These are phyloP conservation scores for Cornus kousa DNA, from an alignment of 148 eudicot species.

Conservation along the genomic window DNA sequence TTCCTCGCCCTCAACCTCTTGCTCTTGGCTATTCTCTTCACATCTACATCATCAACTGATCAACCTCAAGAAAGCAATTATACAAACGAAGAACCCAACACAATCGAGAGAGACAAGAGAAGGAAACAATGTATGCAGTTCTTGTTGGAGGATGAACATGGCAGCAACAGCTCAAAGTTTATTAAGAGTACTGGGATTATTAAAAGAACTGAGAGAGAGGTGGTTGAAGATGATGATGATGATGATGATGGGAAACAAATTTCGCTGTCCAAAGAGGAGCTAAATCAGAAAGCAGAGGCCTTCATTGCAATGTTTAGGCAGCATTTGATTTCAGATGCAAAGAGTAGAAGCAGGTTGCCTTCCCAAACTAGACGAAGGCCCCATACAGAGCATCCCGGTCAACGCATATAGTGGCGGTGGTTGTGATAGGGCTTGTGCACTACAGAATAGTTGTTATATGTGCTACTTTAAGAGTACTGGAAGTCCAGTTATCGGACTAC, in stretches of 20 bases:
- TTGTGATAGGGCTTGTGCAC: too few species aligned
- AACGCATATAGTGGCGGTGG: too few species aligned
- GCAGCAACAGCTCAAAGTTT: neutral
- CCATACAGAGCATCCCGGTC: too few species aligned
- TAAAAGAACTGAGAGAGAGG: neutral
- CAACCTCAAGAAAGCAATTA: neutral
- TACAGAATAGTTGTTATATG: too few species aligned
- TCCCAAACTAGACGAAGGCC: neutral
- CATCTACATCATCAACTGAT: slow-evolving; percentile 11
- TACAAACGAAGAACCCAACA: neutral
- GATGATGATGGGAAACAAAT: slow-evolving; percentile 2
- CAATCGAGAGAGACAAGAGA: neutral
- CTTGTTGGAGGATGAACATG: neutral
- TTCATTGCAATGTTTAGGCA: slow-evolving; percentile 65
- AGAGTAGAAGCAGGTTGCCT: slow-evolving; percentile 3
- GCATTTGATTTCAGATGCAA: slow-evolving; percentile 55
- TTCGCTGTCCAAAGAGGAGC: slow-evolving; percentile 53
- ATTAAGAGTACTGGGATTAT: neutral
- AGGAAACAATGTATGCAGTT: neutral
- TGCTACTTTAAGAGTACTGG: too few species aligned
- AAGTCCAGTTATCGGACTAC: too few species aligned
- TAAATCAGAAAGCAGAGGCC: slow-evolving; percentile 58
- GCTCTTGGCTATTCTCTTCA: slow-evolving; percentile 52
- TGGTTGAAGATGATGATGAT: slow-evolving; percentile 6
- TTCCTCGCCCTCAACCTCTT: slow-evolving; percentile 56